These are phyloP conservation scores for Begonia loranthoides DNA, from an alignment of 306 rosid genomes.

Conservation along the genomic window DNA sequence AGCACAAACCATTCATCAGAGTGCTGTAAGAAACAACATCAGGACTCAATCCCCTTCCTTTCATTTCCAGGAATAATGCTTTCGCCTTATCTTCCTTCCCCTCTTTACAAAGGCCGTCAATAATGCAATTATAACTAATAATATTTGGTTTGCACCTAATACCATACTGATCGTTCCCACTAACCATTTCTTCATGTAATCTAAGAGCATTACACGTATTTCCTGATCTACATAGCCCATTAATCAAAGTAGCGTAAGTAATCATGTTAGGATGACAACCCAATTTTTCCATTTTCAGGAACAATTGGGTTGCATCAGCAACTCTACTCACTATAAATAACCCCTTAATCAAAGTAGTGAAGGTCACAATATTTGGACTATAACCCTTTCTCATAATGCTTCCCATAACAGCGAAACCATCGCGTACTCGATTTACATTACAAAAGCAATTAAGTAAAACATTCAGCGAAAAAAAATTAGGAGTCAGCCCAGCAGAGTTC, in stretches of 20 bases:
- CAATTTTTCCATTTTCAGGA: conserved; percentile 8
- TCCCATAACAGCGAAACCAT: conserved; percentile 1
- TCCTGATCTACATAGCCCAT: conserved; percentile 32
- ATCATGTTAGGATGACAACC: conserved; percentile 11
- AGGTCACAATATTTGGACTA: background rate
- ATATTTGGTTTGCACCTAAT: conserved; percentile 9
- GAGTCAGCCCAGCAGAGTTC: background rate
- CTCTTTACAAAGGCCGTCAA: conserved; percentile 25
- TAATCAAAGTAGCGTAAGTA: conserved; percentile 16
- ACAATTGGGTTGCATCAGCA: conserved; percentile 14
- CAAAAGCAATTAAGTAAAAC: conserved; percentile 1
- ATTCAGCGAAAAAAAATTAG: background rate
- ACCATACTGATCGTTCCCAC: background rate
- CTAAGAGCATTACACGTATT: conserved; percentile 10
- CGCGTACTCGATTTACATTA: background rate
- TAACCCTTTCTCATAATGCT: background rate
- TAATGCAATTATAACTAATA: conserved; percentile 11
- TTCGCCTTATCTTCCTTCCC: conserved; percentile 15
- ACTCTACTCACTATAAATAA: conserved; percentile 7
- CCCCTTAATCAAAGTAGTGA: background rate
- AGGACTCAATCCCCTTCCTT: conserved; percentile 11
- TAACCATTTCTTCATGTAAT: conserved; percentile 17
- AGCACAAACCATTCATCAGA: conserved; percentile 21
- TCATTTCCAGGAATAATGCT: conserved; percentile 11
- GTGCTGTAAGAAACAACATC: conserved; percentile 19